Conservation (phyloP, 805 yeast genomes). For the Wickerhamomyces canadensis region DNA sequence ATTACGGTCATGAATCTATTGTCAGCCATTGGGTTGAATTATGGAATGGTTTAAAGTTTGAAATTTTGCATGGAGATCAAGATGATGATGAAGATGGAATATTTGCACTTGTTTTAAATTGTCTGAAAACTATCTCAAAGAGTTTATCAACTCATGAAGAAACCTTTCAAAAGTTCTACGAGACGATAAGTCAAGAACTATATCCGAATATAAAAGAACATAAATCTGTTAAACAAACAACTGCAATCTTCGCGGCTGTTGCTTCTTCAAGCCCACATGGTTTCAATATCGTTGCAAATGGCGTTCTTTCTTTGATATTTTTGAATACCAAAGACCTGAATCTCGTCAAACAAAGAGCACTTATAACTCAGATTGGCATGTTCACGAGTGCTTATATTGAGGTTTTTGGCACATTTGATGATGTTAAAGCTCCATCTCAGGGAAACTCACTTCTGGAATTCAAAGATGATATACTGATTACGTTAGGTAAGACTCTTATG, state of each 20-base stretch:
- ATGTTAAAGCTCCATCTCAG: conserved; percentile 8
- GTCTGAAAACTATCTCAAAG: conserved; percentile 39
- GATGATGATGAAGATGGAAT: conserved; percentile 37
- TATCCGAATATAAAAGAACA: conserved; percentile 44
- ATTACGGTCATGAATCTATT: conserved; percentile 44
- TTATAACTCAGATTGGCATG: conserved; percentile 55
- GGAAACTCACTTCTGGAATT: conserved; percentile 35
- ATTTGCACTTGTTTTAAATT: conserved; percentile 37
- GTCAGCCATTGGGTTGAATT: conserved; percentile 61
- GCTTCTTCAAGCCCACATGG: conserved; percentile 40
- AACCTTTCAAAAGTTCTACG: conserved; percentile 33
- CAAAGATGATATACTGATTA: conserved; percentile 64
- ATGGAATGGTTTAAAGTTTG: conserved; percentile 88
- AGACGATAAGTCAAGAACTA: conserved; percentile 44
- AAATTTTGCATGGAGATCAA: conserved; percentile 77
- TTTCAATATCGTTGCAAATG: conserved; percentile 44
- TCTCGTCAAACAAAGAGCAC: conserved; percentile 51
- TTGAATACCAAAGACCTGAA: conserved; percentile 32
- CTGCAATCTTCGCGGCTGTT: conserved; percentile 50
- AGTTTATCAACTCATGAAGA: conserved; percentile 29
- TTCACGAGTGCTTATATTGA: conserved; percentile 44
- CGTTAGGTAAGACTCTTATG: conserved; percentile 64
- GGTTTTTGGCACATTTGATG: conserved; percentile 34
- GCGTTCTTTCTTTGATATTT: conserved; percentile 40
- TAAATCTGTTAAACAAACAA: conserved; percentile 58